These are phyloP conservation scores for Leishmania arabica DNA, from an alignment of 208 protist species.

Conservation along the genomic window DNA sequence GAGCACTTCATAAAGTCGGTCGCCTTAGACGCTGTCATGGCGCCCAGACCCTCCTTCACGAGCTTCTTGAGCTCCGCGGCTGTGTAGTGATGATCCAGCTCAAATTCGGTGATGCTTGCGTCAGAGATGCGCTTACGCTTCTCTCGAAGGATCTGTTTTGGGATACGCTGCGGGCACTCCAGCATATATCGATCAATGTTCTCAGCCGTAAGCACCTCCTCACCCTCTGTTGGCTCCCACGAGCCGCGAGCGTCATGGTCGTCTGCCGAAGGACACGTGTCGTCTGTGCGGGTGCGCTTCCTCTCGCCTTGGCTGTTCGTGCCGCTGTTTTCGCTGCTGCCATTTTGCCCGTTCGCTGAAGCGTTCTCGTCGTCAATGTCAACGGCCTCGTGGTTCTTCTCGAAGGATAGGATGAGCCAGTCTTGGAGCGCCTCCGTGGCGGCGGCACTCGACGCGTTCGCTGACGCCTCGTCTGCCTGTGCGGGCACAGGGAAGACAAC, in stretches of 20 bases:
- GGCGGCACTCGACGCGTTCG: not conserved
- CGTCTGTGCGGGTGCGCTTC: constrained; percentile 2
- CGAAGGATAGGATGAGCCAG: constrained; percentile 77
- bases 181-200: constrained; percentile 77
- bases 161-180: constrained; percentile 60
- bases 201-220: constrained; percentile 72
- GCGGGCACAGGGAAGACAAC: constrained; percentile 68
- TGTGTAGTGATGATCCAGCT: constrained; percentile 84
- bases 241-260: constrained; percentile 24
- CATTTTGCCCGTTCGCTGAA: constrained; percentile 16
- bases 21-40: constrained; percentile 13
- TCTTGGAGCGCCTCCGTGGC: constrained; percentile 37
- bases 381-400: constrained; percentile 65
- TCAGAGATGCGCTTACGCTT: constrained; percentile 50
- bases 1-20: constrained; percentile 6
- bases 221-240: constrained; percentile 42
- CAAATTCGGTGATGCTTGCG: constrained; percentile 65
- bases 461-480: not conserved
- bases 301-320: not conserved
- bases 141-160: constrained; percentile 54
- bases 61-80: constrained; percentile 53
- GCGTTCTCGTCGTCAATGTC: constrained; percentile 38
- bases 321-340: constrained; percentile 12
- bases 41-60: constrained; percentile 38
- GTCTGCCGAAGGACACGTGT: not conserved